Percentiles rank a stretch among this genome's conserved stretches.
Evolutionary conservation across 225 moss, liverwort and hornwort species (phyloP).

Genomic region (Physcomitrellopsis africana): DNA sequence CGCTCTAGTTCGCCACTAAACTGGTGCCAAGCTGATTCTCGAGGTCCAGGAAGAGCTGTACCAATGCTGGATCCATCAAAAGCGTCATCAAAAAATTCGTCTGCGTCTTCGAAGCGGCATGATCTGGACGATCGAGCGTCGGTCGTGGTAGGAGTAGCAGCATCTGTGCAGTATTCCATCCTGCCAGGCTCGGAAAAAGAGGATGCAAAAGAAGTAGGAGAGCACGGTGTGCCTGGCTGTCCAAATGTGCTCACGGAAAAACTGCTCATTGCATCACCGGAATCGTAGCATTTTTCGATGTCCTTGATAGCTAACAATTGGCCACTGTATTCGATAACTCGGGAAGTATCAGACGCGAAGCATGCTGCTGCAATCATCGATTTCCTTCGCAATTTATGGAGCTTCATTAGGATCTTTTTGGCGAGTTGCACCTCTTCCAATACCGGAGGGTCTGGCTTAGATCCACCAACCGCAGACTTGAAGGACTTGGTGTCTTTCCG

Average conservation of each 20-base stretch:
- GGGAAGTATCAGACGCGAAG: slow-evolving; percentile 44
- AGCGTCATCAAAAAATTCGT: slow-evolving; percentile 31
- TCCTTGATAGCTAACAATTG: slow-evolving; percentile 37
- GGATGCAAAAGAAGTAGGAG: slow-evolving; percentile 52
- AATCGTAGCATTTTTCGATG: slow-evolving; percentile 38
- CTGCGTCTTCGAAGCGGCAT: slow-evolving; percentile 38
- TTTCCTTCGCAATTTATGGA: slow-evolving; percentile 44
- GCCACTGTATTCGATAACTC: slow-evolving; percentile 41
- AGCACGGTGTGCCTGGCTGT: slow-evolving; percentile 43
- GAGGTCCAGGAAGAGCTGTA: slow-evolving; percentile 45
- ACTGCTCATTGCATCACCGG: slow-evolving; percentile 35
- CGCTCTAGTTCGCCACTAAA: slow-evolving; percentile 27
- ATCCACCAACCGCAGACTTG: slow-evolving; percentile 29
- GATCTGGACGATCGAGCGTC: slow-evolving; percentile 36
- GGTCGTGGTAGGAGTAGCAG: slow-evolving; percentile 33
- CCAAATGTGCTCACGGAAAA: slow-evolving; percentile 36
- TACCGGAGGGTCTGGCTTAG: slow-evolving; percentile 35
- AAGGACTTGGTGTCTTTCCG: slow-evolving; percentile 22
- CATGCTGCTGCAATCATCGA: slow-evolving; percentile 51
- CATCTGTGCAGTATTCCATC: slow-evolving; percentile 12
- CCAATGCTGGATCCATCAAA: slow-evolving; percentile 2
- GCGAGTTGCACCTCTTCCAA: slow-evolving; percentile 27
- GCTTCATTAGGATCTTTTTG: slow-evolving; percentile 47
- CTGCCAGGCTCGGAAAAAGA: slow-evolving; percentile 46
- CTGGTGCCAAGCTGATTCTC: slow-evolving; percentile 60